Evolutionary conservation across 768 basidiomycete species (phyloP).

Genomic region (Tricholoma flavovirens): DNA sequence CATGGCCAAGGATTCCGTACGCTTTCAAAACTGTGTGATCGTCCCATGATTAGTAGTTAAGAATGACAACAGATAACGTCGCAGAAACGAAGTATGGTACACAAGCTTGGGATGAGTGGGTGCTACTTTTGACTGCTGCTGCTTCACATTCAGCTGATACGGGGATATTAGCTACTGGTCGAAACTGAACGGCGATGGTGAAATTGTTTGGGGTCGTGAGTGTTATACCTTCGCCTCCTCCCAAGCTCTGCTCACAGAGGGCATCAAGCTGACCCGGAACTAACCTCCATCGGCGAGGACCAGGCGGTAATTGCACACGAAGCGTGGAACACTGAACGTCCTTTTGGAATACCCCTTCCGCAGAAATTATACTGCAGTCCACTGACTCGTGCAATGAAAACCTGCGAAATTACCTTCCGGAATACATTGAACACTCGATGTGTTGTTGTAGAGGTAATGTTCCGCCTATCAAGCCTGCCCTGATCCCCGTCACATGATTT

Average conservation of each 20-base stretch:
- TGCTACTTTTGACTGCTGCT: conserved; percentile 1
- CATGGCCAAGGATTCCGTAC: conserved; percentile 73
- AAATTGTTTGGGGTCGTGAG: conserved; percentile 71
- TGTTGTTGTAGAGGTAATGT: conserved; percentile 50
- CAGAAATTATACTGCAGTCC: conserved; percentile 58
- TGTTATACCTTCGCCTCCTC: conserved; percentile 7
- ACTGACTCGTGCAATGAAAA: conserved; percentile 54
- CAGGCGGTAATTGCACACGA: conserved; percentile 46
- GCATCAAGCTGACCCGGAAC: conserved; percentile 48
- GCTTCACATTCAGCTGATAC: neutral
- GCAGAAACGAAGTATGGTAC: conserved; percentile 54
- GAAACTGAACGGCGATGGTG: conserved; percentile 56
- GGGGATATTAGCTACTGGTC: conserved; percentile 49
- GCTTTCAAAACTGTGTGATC: conserved; percentile 18
- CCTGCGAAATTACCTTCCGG: conserved; percentile 48
- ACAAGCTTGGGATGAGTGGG: conserved; percentile 56
- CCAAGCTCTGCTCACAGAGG: neutral
- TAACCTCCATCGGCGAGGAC: conserved; percentile 50
- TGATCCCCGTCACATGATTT: neutral
- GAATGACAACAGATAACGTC: conserved; percentile 50
- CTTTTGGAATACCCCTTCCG: conserved; percentile 43
- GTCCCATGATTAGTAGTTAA: neutral
- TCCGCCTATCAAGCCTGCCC: neutral
- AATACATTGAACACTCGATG: conserved; percentile 25
- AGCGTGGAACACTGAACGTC: conserved; percentile 46